Base-by-base conservation (phyloP, 169 alveolate species). In the Plasmodium knowlesi region DNA sequence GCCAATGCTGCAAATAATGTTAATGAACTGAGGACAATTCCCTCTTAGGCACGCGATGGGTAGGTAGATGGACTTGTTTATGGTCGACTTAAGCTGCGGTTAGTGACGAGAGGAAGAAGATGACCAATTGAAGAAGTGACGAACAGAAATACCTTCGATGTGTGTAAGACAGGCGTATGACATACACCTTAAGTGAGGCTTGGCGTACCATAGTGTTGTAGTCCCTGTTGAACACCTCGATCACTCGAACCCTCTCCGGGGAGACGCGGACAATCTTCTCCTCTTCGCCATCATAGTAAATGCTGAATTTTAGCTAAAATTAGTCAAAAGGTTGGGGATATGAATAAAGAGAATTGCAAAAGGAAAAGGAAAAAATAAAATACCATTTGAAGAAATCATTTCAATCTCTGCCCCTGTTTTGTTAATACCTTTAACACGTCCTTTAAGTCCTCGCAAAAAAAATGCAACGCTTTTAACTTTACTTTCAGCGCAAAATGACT, bases 221-320 rank as follows among this genome's bases (percentile, higher is more conserved):
- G 25, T 86, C 82, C 61, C 57, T 34, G 25, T 86, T 76, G n/a
- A 76, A 37, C 74, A 54, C 41, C 41, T 86, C 86, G 14, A 76
- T 53, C 28, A 78, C 43, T 12, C 67, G 71, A 86, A 46, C 50
- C 72, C 93, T 86, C 41, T 86, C 93, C 57, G 70, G 61, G 25
- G 37, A 28, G 16, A 19, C 14, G 61, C 53, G 41, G 39, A 70
- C 50, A 50, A 39, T 76, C 2, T 43, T 74, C 41, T 86, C 93
- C 19, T 86, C 86, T 86, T 86, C 93, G 22, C 25, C 61, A 25
- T 86, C 93, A 57, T 86, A 86, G 43, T 73, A 86, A 50, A 86
- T 43, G 22, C 43, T 74, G 37, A 86, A 71, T 50, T 73, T 73
- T 46, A 86, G 25, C 93, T 86, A 50, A 74, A 25, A 76, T 34